Evolutionary conservation across 2,329 filamentous ascomycete species (phyloP), one percentile per base, ranked within the genome.

Genomic region (Talaromyces sp.): DNA sequence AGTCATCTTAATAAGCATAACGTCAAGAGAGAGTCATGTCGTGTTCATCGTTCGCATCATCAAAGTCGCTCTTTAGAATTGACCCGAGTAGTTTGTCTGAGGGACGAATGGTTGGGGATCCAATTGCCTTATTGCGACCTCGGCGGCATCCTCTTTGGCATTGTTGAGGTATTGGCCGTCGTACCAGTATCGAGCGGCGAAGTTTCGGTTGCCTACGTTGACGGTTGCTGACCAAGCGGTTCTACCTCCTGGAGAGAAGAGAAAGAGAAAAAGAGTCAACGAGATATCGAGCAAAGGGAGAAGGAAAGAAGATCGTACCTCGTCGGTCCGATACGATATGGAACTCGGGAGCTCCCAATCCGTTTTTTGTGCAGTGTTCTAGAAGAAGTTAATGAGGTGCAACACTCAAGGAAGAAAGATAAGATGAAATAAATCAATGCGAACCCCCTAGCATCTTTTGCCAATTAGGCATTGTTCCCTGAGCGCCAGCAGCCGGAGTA

Each of bases 221-320:
- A 96, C 92, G 66, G 85, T 85, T 81, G 89, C 91, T 65, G 92
- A 94, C 93, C 93, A 97, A 65, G 93, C 93, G 66, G 93, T 97
- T 72, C 93, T 91, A 70, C 92, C 92, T 71, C 92, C 93, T 95
- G 72, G 64, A 69, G 2, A 60, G 38, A 56, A 22, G 19, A 56
- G 19, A 56, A 56, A 56, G n/a, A 36, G n/a, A 56, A 56, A 34
- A 22, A 13, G 31, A 10, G 40, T 54, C 36, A 63, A 45, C 56
- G 56, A 45, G 15, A 45, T n/a, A 38, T 45, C 38, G 34, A 40
- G 69, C 65, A 60, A 70, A 80, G 72, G 17, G 60, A 51, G 61
- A 29, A 56, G 40, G 19, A 54, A 53, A 59, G 38, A n/a, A 67
- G 63, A 22, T 66, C 25, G 51, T 83, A 91, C 89, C 89, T 85